phyloP scores from a whole-genome alignment of 2,329 filamentous ascomycete species.

The Ophiosphaerella herpotricha region DNA sequence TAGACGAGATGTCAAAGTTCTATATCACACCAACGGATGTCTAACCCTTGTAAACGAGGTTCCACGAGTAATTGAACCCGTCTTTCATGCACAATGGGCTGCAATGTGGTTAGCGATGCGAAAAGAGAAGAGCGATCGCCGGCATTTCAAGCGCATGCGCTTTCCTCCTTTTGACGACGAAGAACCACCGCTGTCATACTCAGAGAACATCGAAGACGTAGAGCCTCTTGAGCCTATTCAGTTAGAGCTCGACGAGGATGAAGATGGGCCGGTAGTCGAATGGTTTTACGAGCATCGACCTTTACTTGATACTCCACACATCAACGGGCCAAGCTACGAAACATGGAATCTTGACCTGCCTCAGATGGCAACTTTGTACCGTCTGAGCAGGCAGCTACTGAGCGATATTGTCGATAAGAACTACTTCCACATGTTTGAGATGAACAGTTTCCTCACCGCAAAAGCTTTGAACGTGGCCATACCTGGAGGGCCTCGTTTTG shows the following conservation, averaged over 20 bases:
- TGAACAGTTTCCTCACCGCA: slow-evolving; percentile 91
- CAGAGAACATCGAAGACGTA: slow-evolving; percentile 98
- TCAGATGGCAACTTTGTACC: slow-evolving; percentile 95
- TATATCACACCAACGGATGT: slow-evolving; percentile 98
- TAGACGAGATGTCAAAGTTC: slow-evolving; percentile 90
- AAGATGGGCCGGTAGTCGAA: slow-evolving; percentile 88
- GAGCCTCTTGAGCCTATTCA: slow-evolving; percentile 97
- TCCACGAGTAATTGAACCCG: slow-evolving; percentile 93
- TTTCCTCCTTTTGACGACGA: slow-evolving; percentile 99
- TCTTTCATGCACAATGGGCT: slow-evolving; percentile 98
- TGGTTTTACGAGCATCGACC: slow-evolving; percentile 98
- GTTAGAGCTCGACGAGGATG: slow-evolving; percentile 94
- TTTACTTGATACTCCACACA: slow-evolving; percentile 85
- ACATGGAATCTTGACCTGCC: slow-evolving; percentile 89
- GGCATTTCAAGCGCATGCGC: slow-evolving; percentile 98
- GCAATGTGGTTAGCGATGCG: slow-evolving; percentile 99
- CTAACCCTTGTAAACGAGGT: slow-evolving; percentile 96
- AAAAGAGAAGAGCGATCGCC: slow-evolving; percentile 92
- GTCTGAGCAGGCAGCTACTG: slow-evolving; percentile 85
- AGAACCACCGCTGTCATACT: slow-evolving; percentile 95
- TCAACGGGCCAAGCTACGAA: slow-evolving; percentile 97
- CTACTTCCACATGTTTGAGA: slow-evolving; percentile 96
- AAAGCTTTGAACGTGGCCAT: slow-evolving; percentile 97
- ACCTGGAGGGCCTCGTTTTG: slow-evolving; percentile 94
- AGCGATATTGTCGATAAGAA: slow-evolving; percentile 95